These are phyloP conservation scores for Pancytospora philotis DNA, from an alignment of 371 early-diverging fungal genomes.

Conservation along the genomic window DNA sequence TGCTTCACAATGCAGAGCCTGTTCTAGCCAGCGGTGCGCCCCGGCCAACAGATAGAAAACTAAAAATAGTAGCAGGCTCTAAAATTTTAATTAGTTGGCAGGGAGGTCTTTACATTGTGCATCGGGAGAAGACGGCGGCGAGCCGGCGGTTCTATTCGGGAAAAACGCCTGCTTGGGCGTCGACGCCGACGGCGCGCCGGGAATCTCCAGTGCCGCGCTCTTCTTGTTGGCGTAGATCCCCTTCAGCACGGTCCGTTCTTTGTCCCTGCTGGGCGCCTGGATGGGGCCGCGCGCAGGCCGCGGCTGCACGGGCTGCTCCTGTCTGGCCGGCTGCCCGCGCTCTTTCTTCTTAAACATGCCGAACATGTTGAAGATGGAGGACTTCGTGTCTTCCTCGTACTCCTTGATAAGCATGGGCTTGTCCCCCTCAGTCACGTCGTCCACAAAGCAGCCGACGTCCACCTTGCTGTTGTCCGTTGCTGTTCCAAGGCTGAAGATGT, in stretches of 20 bases:
- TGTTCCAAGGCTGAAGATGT: slow-evolving; percentile 13
- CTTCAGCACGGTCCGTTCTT: background rate
- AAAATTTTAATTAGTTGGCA: no score
- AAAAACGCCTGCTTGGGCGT: background rate
- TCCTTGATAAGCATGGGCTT: slow-evolving; percentile 8
- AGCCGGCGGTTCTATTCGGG: background rate
- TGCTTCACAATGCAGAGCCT: no score
- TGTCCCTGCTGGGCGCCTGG: background rate
- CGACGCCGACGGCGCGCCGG: background rate
- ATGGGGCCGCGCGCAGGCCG: background rate
- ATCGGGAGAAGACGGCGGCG: no score
- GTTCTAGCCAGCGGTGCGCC: no score
- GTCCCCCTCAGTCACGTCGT: slow-evolving; percentile 18
- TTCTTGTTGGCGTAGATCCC: slow-evolving; percentile 15
- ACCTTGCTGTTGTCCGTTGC: background rate
- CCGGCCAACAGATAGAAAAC: no score
- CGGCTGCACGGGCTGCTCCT: slow-evolving; percentile 4
- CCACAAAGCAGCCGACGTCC: slow-evolving; percentile 5
- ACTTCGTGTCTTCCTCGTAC: slow-evolving; percentile 11
- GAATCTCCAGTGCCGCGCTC: slow-evolving; percentile 1
- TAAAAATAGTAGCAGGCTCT: no score
- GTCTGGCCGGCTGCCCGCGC: background rate
- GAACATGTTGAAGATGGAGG: slow-evolving; percentile 4
- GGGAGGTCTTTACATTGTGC: no score
- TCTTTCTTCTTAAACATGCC: slow-evolving; percentile 26